Conservation (phyloP, 177 flowering plant genomes). For the Vitis hybrid region DNA sequence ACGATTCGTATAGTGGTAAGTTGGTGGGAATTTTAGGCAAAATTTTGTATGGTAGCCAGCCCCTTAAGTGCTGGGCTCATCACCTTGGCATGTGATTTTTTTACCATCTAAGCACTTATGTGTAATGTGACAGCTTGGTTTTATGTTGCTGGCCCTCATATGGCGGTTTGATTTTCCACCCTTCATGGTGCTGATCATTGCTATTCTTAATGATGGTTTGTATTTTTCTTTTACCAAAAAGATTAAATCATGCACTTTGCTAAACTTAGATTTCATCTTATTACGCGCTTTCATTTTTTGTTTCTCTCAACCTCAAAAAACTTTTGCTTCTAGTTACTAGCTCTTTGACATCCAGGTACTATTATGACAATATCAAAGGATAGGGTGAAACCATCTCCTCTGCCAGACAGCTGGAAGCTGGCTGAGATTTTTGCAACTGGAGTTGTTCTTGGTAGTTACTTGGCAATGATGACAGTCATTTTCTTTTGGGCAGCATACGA, state of each 20-base stretch:
- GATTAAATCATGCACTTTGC: neutral
- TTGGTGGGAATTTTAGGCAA: neutral
- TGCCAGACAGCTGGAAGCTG: constrained; percentile 89
- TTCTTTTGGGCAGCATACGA: constrained; percentile 87
- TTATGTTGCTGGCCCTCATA: constrained; percentile 89
- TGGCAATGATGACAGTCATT: constrained; percentile 90
- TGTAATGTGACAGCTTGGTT: constrained; percentile 64
- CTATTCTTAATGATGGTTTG: constrained; percentile 88
- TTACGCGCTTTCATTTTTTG: neutral
- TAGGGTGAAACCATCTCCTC: constrained; percentile 84
- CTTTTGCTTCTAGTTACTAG: neutral
- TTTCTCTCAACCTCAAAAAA: neutral
- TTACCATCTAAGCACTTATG: neutral
- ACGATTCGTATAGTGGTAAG: constrained; percentile 97
- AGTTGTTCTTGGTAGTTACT: constrained; percentile 73
- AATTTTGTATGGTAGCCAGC: no score
- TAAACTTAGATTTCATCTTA: constrained; percentile 2
- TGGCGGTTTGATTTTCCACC: constrained; percentile 95
- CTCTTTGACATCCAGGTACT: constrained; percentile 56
- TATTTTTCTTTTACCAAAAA: constrained; percentile 14
- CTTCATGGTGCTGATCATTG: constrained; percentile 93
- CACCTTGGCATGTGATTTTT: neutral
- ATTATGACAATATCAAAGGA: constrained; percentile 94
- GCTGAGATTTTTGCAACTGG: constrained; percentile 88
- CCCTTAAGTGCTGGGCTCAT: no score